A percentile compares a stretch with the other conserved stretches of the same genome.
These are phyloP conservation scores for Trifolium subterraneum DNA, from an alignment of 306 rosid species.

Conservation along the genomic window DNA sequence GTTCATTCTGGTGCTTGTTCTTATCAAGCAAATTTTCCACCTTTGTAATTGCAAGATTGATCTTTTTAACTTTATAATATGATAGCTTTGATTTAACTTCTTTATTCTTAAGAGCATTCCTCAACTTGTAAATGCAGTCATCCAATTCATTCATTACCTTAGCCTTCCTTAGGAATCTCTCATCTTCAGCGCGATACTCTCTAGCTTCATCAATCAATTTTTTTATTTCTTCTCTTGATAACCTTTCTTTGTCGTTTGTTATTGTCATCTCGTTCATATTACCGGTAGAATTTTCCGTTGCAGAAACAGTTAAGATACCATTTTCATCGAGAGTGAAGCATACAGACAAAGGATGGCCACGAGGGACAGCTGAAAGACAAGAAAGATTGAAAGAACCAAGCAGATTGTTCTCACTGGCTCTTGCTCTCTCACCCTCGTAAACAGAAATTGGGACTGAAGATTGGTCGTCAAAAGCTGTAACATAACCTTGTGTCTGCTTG, in stretches of 20 bases:
- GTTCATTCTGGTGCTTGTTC: neutral
- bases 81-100: conserved; percentile 31
- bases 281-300: conserved; percentile 45
- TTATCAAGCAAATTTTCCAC: neutral
- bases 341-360: conserved; percentile 43
- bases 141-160: conserved; percentile 44
- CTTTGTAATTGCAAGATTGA: conserved; percentile 35
- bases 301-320: conserved; percentile 55
- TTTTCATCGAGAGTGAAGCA: conserved; percentile 52
- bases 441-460: too few species aligned
- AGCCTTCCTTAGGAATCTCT: conserved; percentile 43
- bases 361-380: conserved; percentile 46
- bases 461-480: too few species aligned
- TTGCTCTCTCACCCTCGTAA: conserved; percentile 62
- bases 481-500: conserved; percentile 38
- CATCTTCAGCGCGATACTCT: conserved; percentile 49
- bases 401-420: conserved; percentile 55
- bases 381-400: conserved; percentile 43
- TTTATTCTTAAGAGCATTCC: conserved; percentile 40
- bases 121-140: conserved; percentile 42
- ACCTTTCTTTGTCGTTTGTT: conserved; percentile 46
- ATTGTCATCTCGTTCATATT: conserved; percentile 48
- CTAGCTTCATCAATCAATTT: conserved; percentile 54
- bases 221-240: conserved; percentile 49
- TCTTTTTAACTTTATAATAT: neutral